A percentile compares a stretch with the other conserved stretches of the same genome.
Conservation (phyloP, 176 grass and related monocot species). For the Elymus sibiricus region DNA sequence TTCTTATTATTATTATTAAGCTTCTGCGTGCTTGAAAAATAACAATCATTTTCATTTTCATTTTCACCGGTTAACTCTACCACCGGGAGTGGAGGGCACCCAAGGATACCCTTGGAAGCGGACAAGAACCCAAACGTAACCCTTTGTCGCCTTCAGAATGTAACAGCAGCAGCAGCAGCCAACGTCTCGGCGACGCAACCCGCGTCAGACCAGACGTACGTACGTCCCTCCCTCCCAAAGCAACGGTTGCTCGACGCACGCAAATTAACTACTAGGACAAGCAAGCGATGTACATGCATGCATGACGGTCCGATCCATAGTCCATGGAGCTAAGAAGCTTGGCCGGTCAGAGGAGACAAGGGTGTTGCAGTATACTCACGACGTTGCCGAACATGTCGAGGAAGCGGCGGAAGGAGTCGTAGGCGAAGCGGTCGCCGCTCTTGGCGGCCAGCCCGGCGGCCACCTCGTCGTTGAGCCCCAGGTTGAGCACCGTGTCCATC, state of each 20-base stretch:
- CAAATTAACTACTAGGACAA: neutral
- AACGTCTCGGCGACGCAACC: neutral
- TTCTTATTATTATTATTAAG: neutral
- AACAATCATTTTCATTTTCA: neutral
- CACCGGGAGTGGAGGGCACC: neutral
- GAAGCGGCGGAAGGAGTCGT: constrained; percentile 93
- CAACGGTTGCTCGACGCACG: neutral
- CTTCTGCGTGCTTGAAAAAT: neutral
- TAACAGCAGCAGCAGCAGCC: neutral
- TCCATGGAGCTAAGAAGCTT: no score
- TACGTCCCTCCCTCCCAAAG: neutral
- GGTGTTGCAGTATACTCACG: constrained; percentile 29
- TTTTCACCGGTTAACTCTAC: neutral
- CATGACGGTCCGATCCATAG: neutral
- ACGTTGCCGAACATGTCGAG: constrained; percentile 99
- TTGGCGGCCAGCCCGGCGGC: constrained; percentile 66
- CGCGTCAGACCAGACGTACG: neutral
- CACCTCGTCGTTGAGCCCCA: constrained; percentile 94
- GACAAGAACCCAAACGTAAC: neutral
- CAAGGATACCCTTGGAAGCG: neutral
- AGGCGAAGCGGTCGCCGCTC: constrained; percentile 94
- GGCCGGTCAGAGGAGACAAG: neutral
- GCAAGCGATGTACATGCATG: neutral
- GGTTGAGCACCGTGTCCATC: constrained; percentile 99
- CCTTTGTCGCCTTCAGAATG: neutral